Base-by-base conservation (phyloP, 768 basidiomycete species). In the Rhizopogon sp. region DNA sequence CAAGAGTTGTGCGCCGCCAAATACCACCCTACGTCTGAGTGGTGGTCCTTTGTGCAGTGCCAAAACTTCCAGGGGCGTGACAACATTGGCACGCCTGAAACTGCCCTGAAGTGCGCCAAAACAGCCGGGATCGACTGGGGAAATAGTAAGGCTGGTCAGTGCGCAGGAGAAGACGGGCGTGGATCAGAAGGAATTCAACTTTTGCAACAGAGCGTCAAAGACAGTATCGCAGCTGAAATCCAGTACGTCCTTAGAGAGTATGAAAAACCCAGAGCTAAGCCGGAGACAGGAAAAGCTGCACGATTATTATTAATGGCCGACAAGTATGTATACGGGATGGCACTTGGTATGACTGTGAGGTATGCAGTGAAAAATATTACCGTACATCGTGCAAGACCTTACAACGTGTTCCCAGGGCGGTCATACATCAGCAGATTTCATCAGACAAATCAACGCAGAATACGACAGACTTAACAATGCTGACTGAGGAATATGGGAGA, bases 41-140 rank as follows among this genome's bases (percentile, higher is more conserved):
- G 90, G 88, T 95, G 92, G 93, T 72, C 81, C 50, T 94, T 92
- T 61, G 75, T 93, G 20, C 83, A 82, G 56, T 94, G 93, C 68
- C 81, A 90, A 63, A 92, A 93, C 66, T 84, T 76, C 60, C 76
- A 82, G 60, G 87, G 72, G 22, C 72, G 76, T 7, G 73, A 77
- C 22, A 71, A 77, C 31, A 82, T 96, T 44, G 94, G 94, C 16
- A 70, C 71, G 16, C 78, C 85, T 0, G 80, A 79, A 16, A 78
- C 85, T 20, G 87, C 88, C 1, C 64, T 80, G 52, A 74, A 73
- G 52, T 96, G 94, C 63, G 89, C 88, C 0, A 62, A 75, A 31
- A 71, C 77, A 3, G 81, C 81, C 10, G 77, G 79, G 3, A 78
- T 92, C 43, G 82, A 90, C 44, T 94, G 91, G 91, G 74, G 79